These are phyloP conservation scores for Wickerhamomyces alni DNA, from an alignment of 805 yeast genomes.

Conservation along the genomic window DNA sequence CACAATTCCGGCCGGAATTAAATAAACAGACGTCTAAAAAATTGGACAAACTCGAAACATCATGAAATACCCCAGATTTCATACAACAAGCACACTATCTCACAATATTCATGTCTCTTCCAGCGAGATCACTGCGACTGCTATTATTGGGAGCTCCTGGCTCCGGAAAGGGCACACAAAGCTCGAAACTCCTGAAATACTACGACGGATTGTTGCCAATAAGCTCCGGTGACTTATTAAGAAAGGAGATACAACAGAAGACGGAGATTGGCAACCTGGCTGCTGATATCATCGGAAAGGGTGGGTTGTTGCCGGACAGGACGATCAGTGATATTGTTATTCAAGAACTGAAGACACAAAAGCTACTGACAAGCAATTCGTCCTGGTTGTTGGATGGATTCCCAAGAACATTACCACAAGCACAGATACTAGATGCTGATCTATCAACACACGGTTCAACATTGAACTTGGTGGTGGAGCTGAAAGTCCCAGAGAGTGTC, in stretches of 20 bases:
- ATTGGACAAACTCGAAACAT: too few species aligned
- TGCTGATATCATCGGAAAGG: slow-evolving; percentile 47
- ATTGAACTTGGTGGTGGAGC: slow-evolving; percentile 75
- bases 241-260: slow-evolving; percentile 54
- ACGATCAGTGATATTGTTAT: slow-evolving; percentile 57
- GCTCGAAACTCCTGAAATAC: slow-evolving; percentile 52
- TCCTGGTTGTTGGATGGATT: slow-evolving; percentile 88
- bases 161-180: slow-evolving; percentile 90
- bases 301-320: slow-evolving; percentile 69
- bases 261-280: slow-evolving; percentile 57
- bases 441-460: slow-evolving; percentile 33
- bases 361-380: slow-evolving; percentile 38
- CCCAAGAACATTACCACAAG: slow-evolving; percentile 78
- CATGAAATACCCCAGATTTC: slow-evolving; percentile 1
- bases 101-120: slow-evolving; percentile 6
- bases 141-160: slow-evolving; percentile 92
- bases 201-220: slow-evolving; percentile 52
- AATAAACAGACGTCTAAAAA: too few species aligned
- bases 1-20: too few species aligned
- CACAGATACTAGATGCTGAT: slow-evolving; percentile 45
- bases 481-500: slow-evolving; percentile 81
- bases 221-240: slow-evolving; percentile 80
- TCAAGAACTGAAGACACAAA: slow-evolving; percentile 35
- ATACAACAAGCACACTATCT: too few species aligned
- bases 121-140: slow-evolving; percentile 46